These are phyloP conservation scores for Dentipellis sp. DNA, from an alignment of 768 basidiomycete genomes.

Conservation along the genomic window DNA sequence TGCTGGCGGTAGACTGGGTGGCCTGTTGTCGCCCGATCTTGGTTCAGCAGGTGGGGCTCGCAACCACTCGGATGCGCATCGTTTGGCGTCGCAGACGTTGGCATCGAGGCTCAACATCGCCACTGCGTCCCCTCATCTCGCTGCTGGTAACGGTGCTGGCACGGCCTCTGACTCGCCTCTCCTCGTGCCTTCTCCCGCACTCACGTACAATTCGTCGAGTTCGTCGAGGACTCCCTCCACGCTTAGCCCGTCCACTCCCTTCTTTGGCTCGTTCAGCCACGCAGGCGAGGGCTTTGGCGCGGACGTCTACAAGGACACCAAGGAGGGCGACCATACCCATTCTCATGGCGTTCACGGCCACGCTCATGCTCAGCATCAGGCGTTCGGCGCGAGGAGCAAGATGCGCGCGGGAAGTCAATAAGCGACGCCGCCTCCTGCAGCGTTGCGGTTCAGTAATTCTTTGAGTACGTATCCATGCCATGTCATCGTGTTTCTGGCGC, in stretches of 20 bases:
- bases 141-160: neutral
- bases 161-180: conserved; percentile 31
- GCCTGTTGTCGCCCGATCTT: conserved; percentile 13
- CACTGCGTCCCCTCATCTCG: neutral
- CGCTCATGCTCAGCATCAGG: too few species aligned
- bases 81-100: neutral
- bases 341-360: neutral
- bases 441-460: too few species aligned
- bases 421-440: neutral
- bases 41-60: conserved; percentile 2
- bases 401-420: neutral
- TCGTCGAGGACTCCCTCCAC: conserved; percentile 57
- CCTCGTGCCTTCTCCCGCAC: conserved; percentile 49
- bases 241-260: conserved; percentile 63
- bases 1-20: conserved; percentile 6
- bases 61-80: neutral
- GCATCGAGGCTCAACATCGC: conserved; percentile 2
- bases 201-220: conserved; percentile 37
- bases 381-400: neutral
- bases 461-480: too few species aligned
- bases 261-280: conserved; percentile 48
- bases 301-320: neutral
- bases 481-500: too few species aligned
- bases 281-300: conserved; percentile 22
- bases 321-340: neutral